Percentiles rank a stretch among this genome's conserved stretches.
Conservation (phyloP, 1,284 basidiomycete genomes). For the Marasmius oreades region DNA sequence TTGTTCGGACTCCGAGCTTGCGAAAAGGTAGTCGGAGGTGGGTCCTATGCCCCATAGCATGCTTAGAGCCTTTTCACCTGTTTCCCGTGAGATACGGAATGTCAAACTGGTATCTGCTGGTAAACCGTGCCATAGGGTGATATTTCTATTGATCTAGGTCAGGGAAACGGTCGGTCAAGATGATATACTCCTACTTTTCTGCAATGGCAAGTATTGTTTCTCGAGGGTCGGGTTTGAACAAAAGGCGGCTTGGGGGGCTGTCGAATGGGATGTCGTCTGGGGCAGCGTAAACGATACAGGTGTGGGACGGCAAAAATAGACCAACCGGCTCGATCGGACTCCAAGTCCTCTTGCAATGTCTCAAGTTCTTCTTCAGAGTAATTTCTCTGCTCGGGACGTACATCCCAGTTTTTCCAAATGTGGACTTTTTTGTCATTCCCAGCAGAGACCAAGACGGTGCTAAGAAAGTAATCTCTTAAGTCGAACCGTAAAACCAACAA, state of each 20-base stretch:
- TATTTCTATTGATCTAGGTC: neutral
- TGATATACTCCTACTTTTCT: slow-evolving; percentile 17
- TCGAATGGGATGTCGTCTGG: slow-evolving; percentile 15
- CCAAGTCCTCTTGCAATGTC: neutral
- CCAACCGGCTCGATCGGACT: neutral
- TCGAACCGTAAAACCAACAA: neutral
- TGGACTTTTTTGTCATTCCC: slow-evolving; percentile 17
- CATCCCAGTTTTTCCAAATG: slow-evolving; percentile 24
- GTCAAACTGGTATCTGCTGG: neutral
- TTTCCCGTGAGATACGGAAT: neutral
- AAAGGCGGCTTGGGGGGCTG: slow-evolving; percentile 26
- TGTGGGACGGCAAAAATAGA: slow-evolving; percentile 2
- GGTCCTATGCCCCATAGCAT: slow-evolving; percentile 51
- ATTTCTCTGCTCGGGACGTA: neutral
- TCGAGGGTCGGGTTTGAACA: slow-evolving; percentile 35
- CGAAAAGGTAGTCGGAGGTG: slow-evolving; percentile 44
- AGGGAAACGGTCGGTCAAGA: neutral
- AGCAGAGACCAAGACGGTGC: slow-evolving; percentile 30
- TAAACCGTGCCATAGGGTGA: neutral
- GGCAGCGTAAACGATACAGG: slow-evolving; percentile 12
- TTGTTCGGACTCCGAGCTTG: slow-evolving; percentile 48
- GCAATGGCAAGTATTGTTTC: slow-evolving; percentile 32
- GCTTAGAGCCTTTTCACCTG: slow-evolving; percentile 37
- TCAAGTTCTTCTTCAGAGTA: neutral
- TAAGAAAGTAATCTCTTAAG: neutral